Conservation (phyloP, 495 filamentous ascomycete species). For the Podospora fimiseda region DNA sequence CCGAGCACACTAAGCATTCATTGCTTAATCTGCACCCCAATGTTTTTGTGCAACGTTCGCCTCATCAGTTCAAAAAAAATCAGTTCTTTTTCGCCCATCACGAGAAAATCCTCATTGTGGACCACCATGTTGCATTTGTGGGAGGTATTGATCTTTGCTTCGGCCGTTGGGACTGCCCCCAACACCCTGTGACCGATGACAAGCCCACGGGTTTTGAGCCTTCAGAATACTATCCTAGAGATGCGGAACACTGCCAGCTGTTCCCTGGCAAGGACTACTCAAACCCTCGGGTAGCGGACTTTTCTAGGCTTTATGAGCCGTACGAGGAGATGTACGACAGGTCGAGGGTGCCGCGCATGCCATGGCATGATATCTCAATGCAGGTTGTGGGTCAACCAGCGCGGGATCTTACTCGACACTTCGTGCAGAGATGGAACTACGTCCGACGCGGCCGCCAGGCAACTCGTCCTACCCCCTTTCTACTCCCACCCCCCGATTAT, state of each 20-base stretch:
- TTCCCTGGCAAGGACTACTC: constrained; percentile 99
- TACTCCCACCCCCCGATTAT: constrained; percentile 90
- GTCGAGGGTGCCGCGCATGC: constrained; percentile 82
- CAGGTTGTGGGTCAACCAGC: constrained; percentile 96
- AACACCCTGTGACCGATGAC: constrained; percentile 85
- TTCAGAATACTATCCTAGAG: constrained; percentile 60
- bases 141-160: constrained; percentile 97
- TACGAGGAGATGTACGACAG: constrained; percentile 99
- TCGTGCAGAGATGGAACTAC: constrained; percentile 99
- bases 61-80: constrained; percentile 96
- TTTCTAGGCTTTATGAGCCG: constrained; percentile 86
- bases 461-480: constrained; percentile 85
- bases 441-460: constrained; percentile 90
- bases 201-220: constrained; percentile 92
- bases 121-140: constrained; percentile 93
- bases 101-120: constrained; percentile 92
- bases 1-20: constrained; percentile 97
- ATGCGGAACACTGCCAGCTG: constrained; percentile 89
- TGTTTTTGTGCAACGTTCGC: constrained; percentile 89
- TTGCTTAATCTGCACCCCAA: constrained; percentile 94
- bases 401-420: constrained; percentile 88
- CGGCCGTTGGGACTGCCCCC: constrained; percentile 93
- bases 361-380: constrained; percentile 99
- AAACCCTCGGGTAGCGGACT: constrained; percentile 91
- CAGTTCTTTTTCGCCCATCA: constrained; percentile 99